phyloP scores from a whole-genome alignment of 192 early-diverging fungal species.

The Dissophora globulifera region DNA sequence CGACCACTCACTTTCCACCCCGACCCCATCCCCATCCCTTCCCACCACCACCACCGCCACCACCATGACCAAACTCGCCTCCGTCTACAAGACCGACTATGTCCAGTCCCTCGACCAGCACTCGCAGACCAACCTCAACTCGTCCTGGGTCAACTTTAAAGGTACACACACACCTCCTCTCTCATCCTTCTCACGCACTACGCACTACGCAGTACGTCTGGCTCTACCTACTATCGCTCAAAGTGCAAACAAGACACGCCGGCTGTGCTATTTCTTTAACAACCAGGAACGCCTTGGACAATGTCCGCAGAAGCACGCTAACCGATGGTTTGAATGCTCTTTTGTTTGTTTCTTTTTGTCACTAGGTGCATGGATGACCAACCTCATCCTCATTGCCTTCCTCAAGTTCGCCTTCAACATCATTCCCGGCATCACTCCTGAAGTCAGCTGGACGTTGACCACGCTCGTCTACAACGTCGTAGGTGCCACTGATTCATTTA shows the following conservation, averaged over 20 bases:
- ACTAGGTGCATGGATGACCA: constrained; percentile 92
- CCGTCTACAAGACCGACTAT: constrained; percentile 53
- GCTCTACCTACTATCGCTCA: too few relatives aligned
- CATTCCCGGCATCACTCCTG: constrained; percentile 90
- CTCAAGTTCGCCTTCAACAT: constrained; percentile 83
- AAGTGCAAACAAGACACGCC: too few relatives aligned
- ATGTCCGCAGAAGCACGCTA: too few relatives aligned
- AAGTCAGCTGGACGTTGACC: constrained; percentile 97
- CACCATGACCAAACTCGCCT: constrained; percentile 48
- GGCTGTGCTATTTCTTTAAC: too few relatives aligned
- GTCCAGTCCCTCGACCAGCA: constrained; percentile 62
- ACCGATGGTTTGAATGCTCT: too few relatives aligned
- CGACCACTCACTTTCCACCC: background rate
- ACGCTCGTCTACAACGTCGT: constrained; percentile 92
- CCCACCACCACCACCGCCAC: background rate
- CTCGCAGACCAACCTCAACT: constrained; percentile 70
- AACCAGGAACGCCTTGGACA: too few relatives aligned
- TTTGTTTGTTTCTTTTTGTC: constrained; percentile 9
- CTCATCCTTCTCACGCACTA: too few relatives aligned
- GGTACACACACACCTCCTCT: too few relatives aligned
- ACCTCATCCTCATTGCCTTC: constrained; percentile 83
- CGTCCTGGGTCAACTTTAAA: constrained; percentile 71
- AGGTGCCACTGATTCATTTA: constrained; percentile 28
- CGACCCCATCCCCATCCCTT: background rate
- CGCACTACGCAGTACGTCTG: too few relatives aligned